These are phyloP conservation scores for Asclepias syriaca DNA, from an alignment of 257 asterid species.

Conservation along the genomic window DNA sequence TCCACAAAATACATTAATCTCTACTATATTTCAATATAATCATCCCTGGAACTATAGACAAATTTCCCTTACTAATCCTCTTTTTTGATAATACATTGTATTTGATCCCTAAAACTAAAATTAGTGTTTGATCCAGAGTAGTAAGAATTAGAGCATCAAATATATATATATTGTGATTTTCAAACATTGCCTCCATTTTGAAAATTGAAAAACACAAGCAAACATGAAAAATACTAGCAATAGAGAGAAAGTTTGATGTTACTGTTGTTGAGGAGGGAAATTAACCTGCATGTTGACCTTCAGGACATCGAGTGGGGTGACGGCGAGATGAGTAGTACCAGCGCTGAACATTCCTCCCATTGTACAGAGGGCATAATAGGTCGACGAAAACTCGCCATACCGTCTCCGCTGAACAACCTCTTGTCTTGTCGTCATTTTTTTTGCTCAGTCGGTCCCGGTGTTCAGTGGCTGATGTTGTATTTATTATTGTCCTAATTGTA, in stretches of 20 bases:
- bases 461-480: too few species aligned
- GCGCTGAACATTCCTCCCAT: conserved; percentile 69
- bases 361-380: conserved; percentile 53
- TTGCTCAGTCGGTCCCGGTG: too few species aligned
- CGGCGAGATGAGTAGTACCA: conserved; percentile 63
- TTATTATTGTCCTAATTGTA: too few species aligned
- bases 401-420: not conserved
- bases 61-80: too few species aligned
- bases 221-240: not conserved
- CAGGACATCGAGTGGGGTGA: conserved; percentile 75
- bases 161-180: too few species aligned
- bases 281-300: conserved; percentile 72
- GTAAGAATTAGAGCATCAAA: too few species aligned
- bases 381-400: conserved; percentile 47
- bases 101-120: too few species aligned
- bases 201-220: not conserved
- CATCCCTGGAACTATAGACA: too few species aligned
- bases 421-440: not conserved
- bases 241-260: not conserved
- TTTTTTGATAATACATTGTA: too few species aligned
- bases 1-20: not conserved
- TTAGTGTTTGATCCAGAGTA: too few species aligned
- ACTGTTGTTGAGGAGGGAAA: not conserved
- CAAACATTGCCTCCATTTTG: not conserved
- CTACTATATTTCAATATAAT: not conserved